These are phyloP conservation scores for Galerina sulciceps DNA, from an alignment of 768 basidiomycete genomes.

Conservation along the genomic window DNA sequence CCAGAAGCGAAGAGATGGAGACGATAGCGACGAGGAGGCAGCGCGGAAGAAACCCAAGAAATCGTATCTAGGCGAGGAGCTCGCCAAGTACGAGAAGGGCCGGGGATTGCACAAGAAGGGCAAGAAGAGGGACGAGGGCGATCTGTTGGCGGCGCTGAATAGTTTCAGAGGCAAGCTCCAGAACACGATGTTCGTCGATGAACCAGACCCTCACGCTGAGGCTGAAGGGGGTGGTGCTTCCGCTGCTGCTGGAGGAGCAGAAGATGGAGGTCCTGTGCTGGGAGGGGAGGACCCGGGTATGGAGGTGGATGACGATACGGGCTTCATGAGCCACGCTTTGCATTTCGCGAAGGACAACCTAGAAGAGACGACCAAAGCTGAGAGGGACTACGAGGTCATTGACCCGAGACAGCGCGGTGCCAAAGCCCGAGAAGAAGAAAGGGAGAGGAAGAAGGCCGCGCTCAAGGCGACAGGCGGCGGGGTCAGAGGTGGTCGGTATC, in stretches of 20 bases:
- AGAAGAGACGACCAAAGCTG: slow-evolving; percentile 77
- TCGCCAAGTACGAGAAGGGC: slow-evolving; percentile 77
- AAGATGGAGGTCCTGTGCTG: slow-evolving; percentile 15
- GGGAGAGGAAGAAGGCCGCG: slow-evolving; percentile 58
- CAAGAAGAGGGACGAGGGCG: slow-evolving; percentile 72
- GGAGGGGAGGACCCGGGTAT: slow-evolving; percentile 44
- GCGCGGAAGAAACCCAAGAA: slow-evolving; percentile 60
- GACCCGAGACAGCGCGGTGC: slow-evolving; percentile 79
- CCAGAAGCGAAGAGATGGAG: slow-evolving; percentile 58
- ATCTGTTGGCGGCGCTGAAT: slow-evolving; percentile 68
- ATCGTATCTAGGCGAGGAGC: slow-evolving; percentile 80
- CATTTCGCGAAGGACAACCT: slow-evolving; percentile 80
- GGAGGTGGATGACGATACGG: slow-evolving; percentile 80
- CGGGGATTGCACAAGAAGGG: slow-evolving; percentile 61
- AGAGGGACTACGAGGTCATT: slow-evolving; percentile 88
- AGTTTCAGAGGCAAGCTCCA: slow-evolving; percentile 77
- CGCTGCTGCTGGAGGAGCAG: slow-evolving; percentile 21
- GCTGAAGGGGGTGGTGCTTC: slow-evolving; percentile 11
- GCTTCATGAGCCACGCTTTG: slow-evolving; percentile 74
- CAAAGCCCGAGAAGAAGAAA: slow-evolving; percentile 78
- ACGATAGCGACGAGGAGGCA: slow-evolving; percentile 67
- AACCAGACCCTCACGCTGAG: slow-evolving; percentile 6
- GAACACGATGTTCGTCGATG: slow-evolving; percentile 37
- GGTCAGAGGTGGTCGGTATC: slow-evolving; percentile 36
- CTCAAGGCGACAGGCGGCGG: slow-evolving; percentile 38